Conservation (phyloP, 139 green algal species). For the Micractinium conductrix region DNA sequence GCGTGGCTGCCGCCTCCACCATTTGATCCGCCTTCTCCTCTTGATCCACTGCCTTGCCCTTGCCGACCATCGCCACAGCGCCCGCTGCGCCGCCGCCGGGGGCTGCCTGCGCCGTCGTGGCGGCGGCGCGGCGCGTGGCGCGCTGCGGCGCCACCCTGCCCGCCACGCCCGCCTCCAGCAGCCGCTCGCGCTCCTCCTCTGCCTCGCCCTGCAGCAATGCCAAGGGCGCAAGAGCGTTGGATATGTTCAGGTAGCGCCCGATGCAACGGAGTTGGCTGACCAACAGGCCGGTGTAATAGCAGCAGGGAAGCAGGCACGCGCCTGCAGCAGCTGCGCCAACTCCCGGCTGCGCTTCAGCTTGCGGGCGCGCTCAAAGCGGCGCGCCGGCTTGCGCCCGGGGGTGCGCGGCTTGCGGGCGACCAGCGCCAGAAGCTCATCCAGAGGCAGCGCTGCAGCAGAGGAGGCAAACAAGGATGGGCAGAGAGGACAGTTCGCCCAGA, state of each 20-base stretch:
- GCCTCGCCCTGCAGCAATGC: background rate
- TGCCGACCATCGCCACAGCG: background rate
- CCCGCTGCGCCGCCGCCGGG: background rate
- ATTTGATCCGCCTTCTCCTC: no score
- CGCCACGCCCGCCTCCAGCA: conserved; percentile 1
- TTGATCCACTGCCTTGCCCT: background rate
- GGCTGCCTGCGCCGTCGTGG: background rate
- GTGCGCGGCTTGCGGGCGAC: background rate
- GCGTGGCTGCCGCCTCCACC: no score
- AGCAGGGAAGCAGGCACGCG: no score
- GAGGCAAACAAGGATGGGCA: background rate
- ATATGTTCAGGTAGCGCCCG: no score
- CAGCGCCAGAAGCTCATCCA: background rate
- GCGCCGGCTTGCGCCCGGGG: background rate
- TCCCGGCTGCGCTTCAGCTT: conserved; percentile 25
- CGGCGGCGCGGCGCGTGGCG: background rate
- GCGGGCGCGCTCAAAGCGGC: conserved; percentile 20
- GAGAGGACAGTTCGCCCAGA: no score
- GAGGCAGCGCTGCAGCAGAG: background rate
- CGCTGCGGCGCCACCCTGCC: background rate
- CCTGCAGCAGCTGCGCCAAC: conserved; percentile 25
- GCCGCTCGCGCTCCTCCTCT: background rate
- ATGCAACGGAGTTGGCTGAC: no score
- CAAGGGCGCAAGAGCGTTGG: no score
- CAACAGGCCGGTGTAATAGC: no score